phyloP scores from a whole-genome alignment of 2,329 filamentous ascomycete species.

The Diaporthe amygdali region DNA sequence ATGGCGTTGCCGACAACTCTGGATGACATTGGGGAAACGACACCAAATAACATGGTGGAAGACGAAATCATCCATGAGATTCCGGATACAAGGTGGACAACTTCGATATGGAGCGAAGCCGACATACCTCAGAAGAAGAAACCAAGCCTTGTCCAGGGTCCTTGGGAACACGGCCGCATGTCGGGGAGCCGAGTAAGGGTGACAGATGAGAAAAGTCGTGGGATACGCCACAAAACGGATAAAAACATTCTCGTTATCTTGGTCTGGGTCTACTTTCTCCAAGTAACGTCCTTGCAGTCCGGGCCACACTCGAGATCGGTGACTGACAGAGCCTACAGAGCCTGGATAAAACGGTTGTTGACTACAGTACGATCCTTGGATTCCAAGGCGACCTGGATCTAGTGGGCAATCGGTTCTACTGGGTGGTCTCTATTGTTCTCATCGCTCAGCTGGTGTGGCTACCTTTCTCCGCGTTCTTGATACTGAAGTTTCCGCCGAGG shows the following conservation, averaged over 20 bases:
- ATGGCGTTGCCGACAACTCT: not conserved
- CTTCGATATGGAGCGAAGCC: not conserved
- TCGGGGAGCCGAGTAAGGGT: not conserved
- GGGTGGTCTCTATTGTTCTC: slow-evolving; percentile 61
- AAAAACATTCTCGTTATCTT: slow-evolving; percentile 60
- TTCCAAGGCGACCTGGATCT: slow-evolving; percentile 55
- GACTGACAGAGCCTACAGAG: slow-evolving; percentile 36
- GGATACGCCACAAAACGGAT: slow-evolving; percentile 59
- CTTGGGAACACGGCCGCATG: not conserved
- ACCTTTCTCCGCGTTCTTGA: slow-evolving; percentile 63
- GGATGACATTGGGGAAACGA: not conserved
- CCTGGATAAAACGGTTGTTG: slow-evolving; percentile 63
- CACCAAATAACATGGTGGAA: not conserved
- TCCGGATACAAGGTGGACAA: not conserved
- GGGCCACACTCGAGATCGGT: not conserved
- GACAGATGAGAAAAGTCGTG: not conserved
- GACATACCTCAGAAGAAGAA: not conserved
- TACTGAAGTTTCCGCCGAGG: slow-evolving; percentile 64
- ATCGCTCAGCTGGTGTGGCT: slow-evolving; percentile 67
- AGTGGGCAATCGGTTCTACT: slow-evolving; percentile 59
- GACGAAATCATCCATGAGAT: not conserved
- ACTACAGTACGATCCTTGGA: slow-evolving; percentile 62
- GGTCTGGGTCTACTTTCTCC: slow-evolving; percentile 64
- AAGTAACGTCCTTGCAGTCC: slow-evolving; percentile 31
- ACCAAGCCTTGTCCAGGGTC: not conserved